Evolutionary conservation across 225 moss, liverwort and hornwort genomes (phyloP).

Genomic region (Bryoerythrophyllum caledonicum): DNA sequence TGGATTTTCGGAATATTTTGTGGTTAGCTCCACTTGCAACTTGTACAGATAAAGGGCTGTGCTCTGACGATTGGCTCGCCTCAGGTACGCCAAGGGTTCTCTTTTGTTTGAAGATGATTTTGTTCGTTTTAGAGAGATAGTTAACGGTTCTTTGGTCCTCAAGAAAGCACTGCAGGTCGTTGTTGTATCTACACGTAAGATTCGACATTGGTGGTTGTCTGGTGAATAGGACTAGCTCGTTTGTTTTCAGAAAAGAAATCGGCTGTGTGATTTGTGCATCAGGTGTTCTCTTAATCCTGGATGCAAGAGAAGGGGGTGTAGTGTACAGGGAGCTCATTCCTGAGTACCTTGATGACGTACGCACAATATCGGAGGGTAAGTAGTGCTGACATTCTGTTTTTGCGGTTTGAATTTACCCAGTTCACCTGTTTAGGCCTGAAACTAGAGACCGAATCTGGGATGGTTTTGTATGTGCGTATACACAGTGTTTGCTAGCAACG

Average conservation of each 20-base stretch:
- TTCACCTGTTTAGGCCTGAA: background rate
- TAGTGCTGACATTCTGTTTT: background rate
- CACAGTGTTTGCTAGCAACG: background rate
- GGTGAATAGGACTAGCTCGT: background rate
- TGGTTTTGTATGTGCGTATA: background rate
- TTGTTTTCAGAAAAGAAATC: background rate
- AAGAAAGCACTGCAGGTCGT: background rate
- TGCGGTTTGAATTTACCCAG: background rate
- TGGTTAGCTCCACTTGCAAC: conserved; percentile 92
- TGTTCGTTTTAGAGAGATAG: background rate
- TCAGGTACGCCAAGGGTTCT: conserved; percentile 42
- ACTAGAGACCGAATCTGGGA: background rate
- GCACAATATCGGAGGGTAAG: conserved; percentile 83
- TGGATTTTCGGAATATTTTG: conserved; percentile 79
- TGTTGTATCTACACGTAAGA: background rate
- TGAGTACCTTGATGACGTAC: conserved; percentile 83
- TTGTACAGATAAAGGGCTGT: conserved; percentile 58
- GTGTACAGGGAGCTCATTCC: conserved; percentile 81
- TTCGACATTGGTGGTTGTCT: background rate
- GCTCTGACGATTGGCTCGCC: conserved; percentile 81
- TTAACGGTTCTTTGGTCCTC: background rate
- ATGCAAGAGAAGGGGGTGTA: conserved; percentile 71
- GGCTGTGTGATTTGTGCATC: conserved; percentile 18
- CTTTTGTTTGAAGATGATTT: background rate
- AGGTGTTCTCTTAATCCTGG: conserved; percentile 83